Evolutionary conservation across 83 land plant species (phyloP).

Genomic region (Larix sibirica): DNA sequence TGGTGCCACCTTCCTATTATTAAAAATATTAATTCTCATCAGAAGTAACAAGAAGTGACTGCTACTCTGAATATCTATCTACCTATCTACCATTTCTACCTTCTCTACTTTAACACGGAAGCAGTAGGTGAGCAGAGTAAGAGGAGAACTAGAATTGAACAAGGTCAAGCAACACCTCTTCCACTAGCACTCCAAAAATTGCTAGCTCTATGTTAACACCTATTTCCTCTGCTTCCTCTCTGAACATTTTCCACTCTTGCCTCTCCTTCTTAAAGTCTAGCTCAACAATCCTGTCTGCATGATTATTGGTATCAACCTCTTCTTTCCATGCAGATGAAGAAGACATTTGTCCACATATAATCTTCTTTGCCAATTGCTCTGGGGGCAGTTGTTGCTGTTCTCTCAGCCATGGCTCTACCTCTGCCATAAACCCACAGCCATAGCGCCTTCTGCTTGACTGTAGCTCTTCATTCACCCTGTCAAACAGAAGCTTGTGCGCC

Average conservation of each 20-base stretch:
- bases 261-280: neutral
- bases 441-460: neutral
- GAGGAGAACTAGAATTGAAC: neutral
- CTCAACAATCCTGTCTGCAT: neutral
- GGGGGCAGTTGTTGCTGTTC: too few relatives aligned
- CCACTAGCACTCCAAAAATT: conserved; percentile 2
- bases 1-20: neutral
- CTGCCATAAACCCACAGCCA: neutral
- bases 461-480: neutral
- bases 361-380: neutral
- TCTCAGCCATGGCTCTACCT: too few relatives aligned
- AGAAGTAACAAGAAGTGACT: neutral
- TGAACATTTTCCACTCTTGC: neutral
- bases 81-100: neutral
- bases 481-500: neutral
- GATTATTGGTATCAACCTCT: neutral
- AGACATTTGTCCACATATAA: neutral
- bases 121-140: too few relatives aligned
- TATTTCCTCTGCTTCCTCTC: neutral
- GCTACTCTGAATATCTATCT: neutral
- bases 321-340: neutral
- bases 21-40: neutral
- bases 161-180: neutral
- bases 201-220: neutral
- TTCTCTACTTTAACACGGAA: neutral